A percentile compares a stretch with the other conserved stretches of the same genome.
phyloP scores from a whole-genome alignment of 164 flowering plant genomes.

The Sextonia rubra region DNA sequence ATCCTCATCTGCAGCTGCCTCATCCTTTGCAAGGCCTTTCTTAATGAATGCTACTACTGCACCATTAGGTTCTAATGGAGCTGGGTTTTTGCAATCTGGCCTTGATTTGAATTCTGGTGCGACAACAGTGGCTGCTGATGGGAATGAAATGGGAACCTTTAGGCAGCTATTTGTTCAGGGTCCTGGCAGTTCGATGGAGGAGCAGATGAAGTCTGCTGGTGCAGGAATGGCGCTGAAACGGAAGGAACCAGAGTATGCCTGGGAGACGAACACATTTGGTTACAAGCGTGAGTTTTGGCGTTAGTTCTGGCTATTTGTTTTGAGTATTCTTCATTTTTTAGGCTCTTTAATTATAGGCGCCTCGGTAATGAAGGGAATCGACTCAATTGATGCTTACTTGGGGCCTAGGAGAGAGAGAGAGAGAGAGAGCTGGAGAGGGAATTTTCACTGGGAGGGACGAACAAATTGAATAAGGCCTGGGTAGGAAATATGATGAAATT shows the following conservation, averaged over 20 bases:
- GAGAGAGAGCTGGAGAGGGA: too few relatives aligned
- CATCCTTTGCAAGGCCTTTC: slow-evolving; percentile 42
- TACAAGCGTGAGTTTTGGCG: slow-evolving; percentile 61
- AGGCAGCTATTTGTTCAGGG: slow-evolving; percentile 30
- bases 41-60: slow-evolving; percentile 37
- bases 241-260: slow-evolving; percentile 76
- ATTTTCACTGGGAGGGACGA: too few relatives aligned
- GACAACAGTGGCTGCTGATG: slow-evolving; percentile 30
- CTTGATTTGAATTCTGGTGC: slow-evolving; percentile 61
- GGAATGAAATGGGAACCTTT: slow-evolving; percentile 23
- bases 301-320: neutral
- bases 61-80: slow-evolving; percentile 31
- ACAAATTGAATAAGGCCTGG: too few relatives aligned
- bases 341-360: too few relatives aligned
- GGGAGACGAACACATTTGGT: slow-evolving; percentile 42
- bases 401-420: too few relatives aligned
- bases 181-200: slow-evolving; percentile 27
- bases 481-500: too few relatives aligned
- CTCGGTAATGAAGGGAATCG: too few relatives aligned
- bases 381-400: too few relatives aligned
- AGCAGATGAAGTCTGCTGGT: slow-evolving; percentile 30
- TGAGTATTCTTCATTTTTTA: neutral
- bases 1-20: slow-evolving; percentile 31
- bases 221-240: slow-evolving; percentile 51
- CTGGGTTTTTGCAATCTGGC: slow-evolving; percentile 32